Percentiles rank a stretch among this genome's conserved stretches.
Evolutionary conservation across 2,329 filamentous ascomycete genomes (phyloP).

Genomic region (Fusarium tupiense): DNA sequence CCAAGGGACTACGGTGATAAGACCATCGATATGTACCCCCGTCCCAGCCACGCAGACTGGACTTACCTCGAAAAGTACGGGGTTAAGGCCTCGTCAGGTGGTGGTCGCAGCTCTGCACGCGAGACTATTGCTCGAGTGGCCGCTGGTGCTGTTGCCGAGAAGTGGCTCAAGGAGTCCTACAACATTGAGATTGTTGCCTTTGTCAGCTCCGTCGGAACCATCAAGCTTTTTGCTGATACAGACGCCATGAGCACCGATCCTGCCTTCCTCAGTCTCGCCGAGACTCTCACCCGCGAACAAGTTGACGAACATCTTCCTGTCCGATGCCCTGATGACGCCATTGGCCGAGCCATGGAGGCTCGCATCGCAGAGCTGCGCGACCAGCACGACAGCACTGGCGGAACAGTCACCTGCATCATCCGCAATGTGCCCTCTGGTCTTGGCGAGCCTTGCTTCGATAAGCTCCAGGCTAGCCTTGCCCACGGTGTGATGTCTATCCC

Average conservation of each 20-base stretch:
- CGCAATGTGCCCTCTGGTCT: constrained; percentile 85
- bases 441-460: constrained; percentile 95
- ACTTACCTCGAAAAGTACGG: constrained; percentile 98
- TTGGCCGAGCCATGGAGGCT: constrained; percentile 77
- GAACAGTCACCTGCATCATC: constrained; percentile 94
- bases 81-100: constrained; percentile 88
- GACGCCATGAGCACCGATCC: constrained; percentile 76
- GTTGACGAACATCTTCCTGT: constrained; percentile 90
- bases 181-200: constrained; percentile 93
- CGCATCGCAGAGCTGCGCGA: constrained; percentile 82
- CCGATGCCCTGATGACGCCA: constrained; percentile 79
- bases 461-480: constrained; percentile 88
- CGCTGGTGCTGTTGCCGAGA: constrained; percentile 91
- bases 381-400: constrained; percentile 87
- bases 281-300: constrained; percentile 61
- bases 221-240: constrained; percentile 47
- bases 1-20: constrained; percentile 89
- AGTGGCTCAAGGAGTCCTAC: constrained; percentile 84
- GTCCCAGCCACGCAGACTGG: constrained; percentile 94
- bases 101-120: constrained; percentile 88
- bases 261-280: constrained; percentile 77
- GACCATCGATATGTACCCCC: constrained; percentile 91
- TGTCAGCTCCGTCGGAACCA: constrained; percentile 81
- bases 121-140: constrained; percentile 96
- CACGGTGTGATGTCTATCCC: constrained; percentile 97